Conservation (phyloP, 148 eudicot species). For the Pouteria glomerata region DNA sequence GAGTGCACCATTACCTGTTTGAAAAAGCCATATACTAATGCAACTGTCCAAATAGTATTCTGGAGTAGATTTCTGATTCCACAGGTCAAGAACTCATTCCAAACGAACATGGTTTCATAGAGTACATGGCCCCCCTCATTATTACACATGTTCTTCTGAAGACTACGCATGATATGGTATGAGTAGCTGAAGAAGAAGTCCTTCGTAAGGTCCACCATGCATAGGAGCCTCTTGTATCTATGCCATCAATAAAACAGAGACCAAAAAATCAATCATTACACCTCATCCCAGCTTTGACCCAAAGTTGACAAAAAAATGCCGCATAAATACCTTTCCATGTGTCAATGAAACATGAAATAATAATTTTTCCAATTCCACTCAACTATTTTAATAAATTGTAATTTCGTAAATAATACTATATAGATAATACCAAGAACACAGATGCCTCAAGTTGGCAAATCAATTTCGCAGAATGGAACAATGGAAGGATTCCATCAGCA, state of each 20-base stretch:
- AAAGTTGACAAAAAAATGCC: constrained; percentile 1
- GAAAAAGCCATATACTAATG: constrained; percentile 85
- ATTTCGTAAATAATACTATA: no score
- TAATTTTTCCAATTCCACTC: background rate
- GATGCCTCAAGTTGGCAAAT: no score
- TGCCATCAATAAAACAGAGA: constrained; percentile 10
- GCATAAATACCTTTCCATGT: background rate
- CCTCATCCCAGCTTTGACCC: background rate
- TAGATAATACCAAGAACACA: no score
- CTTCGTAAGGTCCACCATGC: constrained; percentile 96
- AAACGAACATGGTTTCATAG: constrained; percentile 87
- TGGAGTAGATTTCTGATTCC: constrained; percentile 60
- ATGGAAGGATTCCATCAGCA: background rate
- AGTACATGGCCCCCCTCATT: constrained; percentile 39
- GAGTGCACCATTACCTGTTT: constrained; percentile 56
- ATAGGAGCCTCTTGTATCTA: constrained; percentile 89
- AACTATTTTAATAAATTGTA: no score
- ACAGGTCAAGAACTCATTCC: constrained; percentile 89
- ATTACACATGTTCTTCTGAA: constrained; percentile 67
- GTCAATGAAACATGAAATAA: background rate
- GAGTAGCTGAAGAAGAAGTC: constrained; percentile 95
- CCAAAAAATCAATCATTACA: constrained; percentile 4
- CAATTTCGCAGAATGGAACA: no score
- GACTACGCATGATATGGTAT: constrained; percentile 83
- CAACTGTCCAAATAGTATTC: constrained; percentile 85